phyloP scores from a whole-genome alignment of 2,329 filamentous ascomycete species.

The Epichloe uncinata region DNA sequence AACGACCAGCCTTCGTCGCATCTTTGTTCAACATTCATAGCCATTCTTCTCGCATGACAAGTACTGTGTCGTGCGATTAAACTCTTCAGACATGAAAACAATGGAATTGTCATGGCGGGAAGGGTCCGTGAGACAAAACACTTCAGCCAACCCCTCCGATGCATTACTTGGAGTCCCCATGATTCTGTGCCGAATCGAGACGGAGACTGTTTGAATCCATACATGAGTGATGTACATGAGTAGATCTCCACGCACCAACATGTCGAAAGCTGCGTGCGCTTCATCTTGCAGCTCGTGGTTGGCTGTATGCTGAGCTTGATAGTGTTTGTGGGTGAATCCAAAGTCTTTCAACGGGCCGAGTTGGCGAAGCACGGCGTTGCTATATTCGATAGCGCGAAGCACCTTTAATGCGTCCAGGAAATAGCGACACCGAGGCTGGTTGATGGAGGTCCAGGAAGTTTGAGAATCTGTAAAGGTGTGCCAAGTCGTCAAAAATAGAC shows the following conservation, averaged over 20 bases:
- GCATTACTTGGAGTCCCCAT: conserved; percentile 54
- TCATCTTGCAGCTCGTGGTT: conserved; percentile 49
- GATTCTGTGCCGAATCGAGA: conserved; percentile 52
- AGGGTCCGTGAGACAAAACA: conserved; percentile 64
- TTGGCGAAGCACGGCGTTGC: conserved; percentile 36
- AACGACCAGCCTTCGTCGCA: no score
- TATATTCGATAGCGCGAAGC: conserved; percentile 54
- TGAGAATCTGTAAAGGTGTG: conserved; percentile 51
- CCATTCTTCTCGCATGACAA: no score
- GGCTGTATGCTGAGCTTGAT: conserved; percentile 23
- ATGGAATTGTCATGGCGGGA: conserved; percentile 60
- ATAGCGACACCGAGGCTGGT: conserved; percentile 52
- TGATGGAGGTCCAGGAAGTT: conserved; percentile 48
- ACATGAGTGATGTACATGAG: conserved; percentile 57
- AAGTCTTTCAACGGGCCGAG: conserved; percentile 6
- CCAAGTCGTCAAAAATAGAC: conserved; percentile 50
- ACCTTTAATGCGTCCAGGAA: conserved; percentile 62
- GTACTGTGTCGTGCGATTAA: conserved; percentile 56
- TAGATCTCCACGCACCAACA: conserved; percentile 51
- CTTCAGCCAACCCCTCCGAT: conserved; percentile 57
- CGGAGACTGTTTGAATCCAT: conserved; percentile 54
- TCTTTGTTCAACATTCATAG: no score
- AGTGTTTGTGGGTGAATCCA: conserved; percentile 7
- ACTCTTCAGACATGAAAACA: conserved; percentile 64
- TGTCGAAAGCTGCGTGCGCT: conserved; percentile 47